Percentiles rank a stretch among this genome's conserved stretches.
phyloP scores from a whole-genome alignment of 1,284 basidiomycete genomes.

The Porogramme epimiltina region DNA sequence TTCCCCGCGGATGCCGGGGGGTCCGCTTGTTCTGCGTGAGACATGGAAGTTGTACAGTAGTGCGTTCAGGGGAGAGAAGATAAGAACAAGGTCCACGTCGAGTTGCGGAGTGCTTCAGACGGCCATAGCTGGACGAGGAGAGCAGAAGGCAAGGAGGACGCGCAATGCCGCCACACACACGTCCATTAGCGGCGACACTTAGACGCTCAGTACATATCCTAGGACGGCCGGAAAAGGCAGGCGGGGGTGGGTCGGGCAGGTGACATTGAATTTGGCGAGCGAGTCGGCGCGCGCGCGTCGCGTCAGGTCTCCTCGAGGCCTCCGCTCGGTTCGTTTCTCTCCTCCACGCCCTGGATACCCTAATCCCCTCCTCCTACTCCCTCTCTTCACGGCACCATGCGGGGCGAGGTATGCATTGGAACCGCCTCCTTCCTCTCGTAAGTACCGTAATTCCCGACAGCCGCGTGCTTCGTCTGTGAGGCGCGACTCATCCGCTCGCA shows the following conservation, averaged over 20 bases:
- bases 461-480: conserved; percentile 9
- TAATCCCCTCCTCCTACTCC: conserved; percentile 24
- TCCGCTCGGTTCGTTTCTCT: conserved; percentile 9
- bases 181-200: conserved; percentile 6
- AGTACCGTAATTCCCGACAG: conserved; percentile 45
- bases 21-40: conserved; percentile 1
- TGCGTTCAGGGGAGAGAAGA: too few relatives aligned
- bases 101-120: too few relatives aligned
- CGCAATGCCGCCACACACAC: conserved; percentile 15
- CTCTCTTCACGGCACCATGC: conserved; percentile 42
- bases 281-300: conserved; percentile 14
- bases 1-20: conserved; percentile 8
- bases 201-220: conserved; percentile 16
- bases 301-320: conserved; percentile 24
- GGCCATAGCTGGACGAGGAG: conserved; percentile 2
- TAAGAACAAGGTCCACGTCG: too few relatives aligned
- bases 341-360: conserved; percentile 30
- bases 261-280: conserved; percentile 10
- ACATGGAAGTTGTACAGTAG: not conserved
- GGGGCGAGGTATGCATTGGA: conserved; percentile 73
- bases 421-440: conserved; percentile 70
- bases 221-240: conserved; percentile 10
- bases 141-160: conserved; percentile 6
- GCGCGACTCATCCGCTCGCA: conserved; percentile 26
- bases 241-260: conserved; percentile 1